Percentiles rank a stretch among this genome's conserved stretches.
phyloP scores from a whole-genome alignment of 2,329 filamentous ascomycete genomes.

The Calonectria montana region DNA sequence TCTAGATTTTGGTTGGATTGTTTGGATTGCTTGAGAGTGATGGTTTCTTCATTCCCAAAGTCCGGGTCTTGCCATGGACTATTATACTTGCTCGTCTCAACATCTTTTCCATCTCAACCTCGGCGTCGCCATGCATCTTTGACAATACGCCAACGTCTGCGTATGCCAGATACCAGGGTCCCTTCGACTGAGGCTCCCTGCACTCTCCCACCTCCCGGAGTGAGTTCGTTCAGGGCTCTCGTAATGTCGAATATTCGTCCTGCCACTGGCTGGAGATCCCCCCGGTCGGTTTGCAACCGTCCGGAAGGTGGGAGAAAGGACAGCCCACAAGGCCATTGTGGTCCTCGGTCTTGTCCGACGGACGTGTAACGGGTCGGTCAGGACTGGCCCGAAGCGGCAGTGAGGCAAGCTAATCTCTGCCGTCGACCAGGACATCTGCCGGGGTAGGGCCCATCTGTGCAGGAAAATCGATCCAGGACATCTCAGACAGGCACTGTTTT shows the following conservation, averaged over 20 bases:
- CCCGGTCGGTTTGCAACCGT: background rate
- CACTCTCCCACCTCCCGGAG: background rate
- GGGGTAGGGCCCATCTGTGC: background rate
- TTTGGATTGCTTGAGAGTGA: background rate
- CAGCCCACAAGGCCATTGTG: background rate
- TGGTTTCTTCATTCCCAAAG: background rate
- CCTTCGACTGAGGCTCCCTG: background rate
- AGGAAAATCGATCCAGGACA: too few relatives aligned
- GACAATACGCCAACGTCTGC: background rate
- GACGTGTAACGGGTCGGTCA: background rate
- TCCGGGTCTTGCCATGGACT: background rate
- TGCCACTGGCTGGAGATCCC: conserved; percentile 12
- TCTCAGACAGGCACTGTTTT: background rate
- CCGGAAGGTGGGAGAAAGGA: background rate
- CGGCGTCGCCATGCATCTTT: background rate
- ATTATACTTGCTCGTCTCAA: background rate
- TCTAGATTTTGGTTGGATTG: background rate
- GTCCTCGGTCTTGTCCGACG: background rate
- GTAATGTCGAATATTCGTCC: conserved; percentile 9
- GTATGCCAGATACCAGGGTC: background rate
- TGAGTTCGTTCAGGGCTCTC: background rate
- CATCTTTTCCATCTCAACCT: background rate
- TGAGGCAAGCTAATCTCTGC: background rate
- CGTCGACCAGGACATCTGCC: background rate
- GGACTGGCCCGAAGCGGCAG: background rate